Percentiles rank a stretch among this genome's conserved stretches.
phyloP scores from a whole-genome alignment of 2,329 filamentous ascomycete species.

The Tolypocladium nubicola region DNA sequence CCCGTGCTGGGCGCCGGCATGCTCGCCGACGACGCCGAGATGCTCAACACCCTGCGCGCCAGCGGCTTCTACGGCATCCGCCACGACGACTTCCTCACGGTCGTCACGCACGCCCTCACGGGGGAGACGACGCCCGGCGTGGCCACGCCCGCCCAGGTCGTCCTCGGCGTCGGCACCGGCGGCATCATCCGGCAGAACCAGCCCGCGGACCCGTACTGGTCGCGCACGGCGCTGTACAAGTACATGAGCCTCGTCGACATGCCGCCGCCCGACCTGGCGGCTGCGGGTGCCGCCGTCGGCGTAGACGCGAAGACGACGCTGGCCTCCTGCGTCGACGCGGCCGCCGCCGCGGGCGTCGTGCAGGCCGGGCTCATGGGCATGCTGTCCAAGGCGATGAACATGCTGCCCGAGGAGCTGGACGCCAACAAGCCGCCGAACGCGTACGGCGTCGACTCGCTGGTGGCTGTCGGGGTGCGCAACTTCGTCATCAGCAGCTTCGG shows the following conservation, averaged over 20 bases:
- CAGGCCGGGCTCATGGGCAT: constrained; percentile 25
- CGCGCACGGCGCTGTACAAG: constrained; percentile 35
- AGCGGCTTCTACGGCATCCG: constrained; percentile 45
- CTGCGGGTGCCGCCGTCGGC: constrained; percentile 4
- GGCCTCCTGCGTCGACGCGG: constrained; percentile 13
- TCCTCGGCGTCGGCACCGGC: constrained; percentile 44
- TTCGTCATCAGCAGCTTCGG: constrained; percentile 36
- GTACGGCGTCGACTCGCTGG: constrained; percentile 42
- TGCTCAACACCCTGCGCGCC: constrained; percentile 36
- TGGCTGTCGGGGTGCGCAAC: constrained; percentile 40
- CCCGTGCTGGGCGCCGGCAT: constrained; percentile 44
- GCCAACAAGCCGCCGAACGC: constrained; percentile 25
- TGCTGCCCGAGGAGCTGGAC: constrained; percentile 34
- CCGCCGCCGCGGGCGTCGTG: constrained; percentile 22
- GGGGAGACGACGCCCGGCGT: constrained; percentile 16
- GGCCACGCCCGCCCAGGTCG: constrained; percentile 32
- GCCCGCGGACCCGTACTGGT: constrained; percentile 43
- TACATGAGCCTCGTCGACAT: constrained; percentile 38
- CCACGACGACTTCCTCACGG: constrained; percentile 35
- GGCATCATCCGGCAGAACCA: constrained; percentile 41
- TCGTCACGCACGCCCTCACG: constrained; percentile 36
- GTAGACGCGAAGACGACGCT: constrained; percentile 22
- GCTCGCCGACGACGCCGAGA: constrained; percentile 37
- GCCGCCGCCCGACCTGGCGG: constrained; percentile 17
- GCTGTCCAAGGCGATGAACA: constrained; percentile 33